Conservation (phyloP, 2,329 filamentous ascomycete genomes). For the Fusarium albosuccineum region DNA sequence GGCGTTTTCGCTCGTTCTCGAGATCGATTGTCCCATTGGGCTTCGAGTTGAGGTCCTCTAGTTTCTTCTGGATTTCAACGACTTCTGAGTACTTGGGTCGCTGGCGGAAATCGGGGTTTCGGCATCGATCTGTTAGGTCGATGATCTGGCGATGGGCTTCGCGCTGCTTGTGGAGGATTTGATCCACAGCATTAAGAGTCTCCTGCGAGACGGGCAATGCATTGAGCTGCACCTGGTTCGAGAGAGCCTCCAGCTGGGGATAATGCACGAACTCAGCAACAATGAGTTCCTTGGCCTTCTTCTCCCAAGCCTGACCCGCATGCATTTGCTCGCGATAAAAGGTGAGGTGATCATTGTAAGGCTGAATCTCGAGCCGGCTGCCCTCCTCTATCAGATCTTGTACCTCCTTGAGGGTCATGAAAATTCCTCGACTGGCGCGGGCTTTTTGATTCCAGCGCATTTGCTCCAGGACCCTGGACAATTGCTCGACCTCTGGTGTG, state of each 20-base stretch:
- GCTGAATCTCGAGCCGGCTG: conserved; percentile 80
- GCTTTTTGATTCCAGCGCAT: conserved; percentile 90
- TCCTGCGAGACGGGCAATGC: conserved; percentile 84
- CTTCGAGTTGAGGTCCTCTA: conserved; percentile 93
- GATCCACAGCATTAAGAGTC: conserved; percentile 85
- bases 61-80: conserved; percentile 86
- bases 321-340: conserved; percentile 81
- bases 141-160: conserved; percentile 92
- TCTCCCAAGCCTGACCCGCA: conserved; percentile 89
- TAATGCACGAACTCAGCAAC: conserved; percentile 93
- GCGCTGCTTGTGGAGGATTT: conserved; percentile 94
- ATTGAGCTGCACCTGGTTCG: conserved; percentile 78
- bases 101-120: conserved; percentile 79
- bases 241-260: conserved; percentile 92
- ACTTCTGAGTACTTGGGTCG: conserved; percentile 91
- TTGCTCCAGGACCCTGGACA: conserved; percentile 85
- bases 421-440: conserved; percentile 70
- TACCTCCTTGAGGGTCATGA: conserved; percentile 83
- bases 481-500: conserved; percentile 85
- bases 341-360: conserved; percentile 82
- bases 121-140: conserved; percentile 82
- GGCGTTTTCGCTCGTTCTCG: conserved; percentile 92
- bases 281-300: conserved; percentile 92
- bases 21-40: conserved; percentile 91
- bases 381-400: conserved; percentile 83